These are phyloP conservation scores for Xeromyces bisporus DNA, from an alignment of 495 filamentous ascomycete species.

Conservation along the genomic window DNA sequence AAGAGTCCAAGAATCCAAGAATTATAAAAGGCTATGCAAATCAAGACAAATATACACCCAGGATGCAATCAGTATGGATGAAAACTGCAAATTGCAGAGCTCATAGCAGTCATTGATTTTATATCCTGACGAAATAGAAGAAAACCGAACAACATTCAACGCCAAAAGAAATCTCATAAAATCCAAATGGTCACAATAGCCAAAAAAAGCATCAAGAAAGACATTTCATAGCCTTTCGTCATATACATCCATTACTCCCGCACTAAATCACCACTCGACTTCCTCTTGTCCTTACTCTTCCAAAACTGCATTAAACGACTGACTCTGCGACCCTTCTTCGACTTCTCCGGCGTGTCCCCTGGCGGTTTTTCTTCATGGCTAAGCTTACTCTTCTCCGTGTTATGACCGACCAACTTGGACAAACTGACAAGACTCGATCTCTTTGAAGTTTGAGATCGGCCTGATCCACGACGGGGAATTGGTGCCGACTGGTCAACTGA, in stretches of 20 bases:
- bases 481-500: constrained; percentile 51
- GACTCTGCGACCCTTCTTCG: constrained; percentile 53
- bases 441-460: constrained; percentile 33
- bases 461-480: constrained; percentile 43
- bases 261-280: constrained; percentile 1
- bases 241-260: not conserved
- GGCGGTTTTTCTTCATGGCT: constrained; percentile 53
- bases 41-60: too few relatives aligned
- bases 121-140: too few relatives aligned
- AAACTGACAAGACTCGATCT: constrained; percentile 73
- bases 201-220: too few relatives aligned
- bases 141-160: too few relatives aligned
- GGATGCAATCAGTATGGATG: too few relatives aligned
- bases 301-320: constrained; percentile 76
- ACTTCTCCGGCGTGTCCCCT: constrained; percentile 37
- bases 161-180: too few relatives aligned
- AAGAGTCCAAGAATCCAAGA: too few relatives aligned
- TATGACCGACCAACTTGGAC: constrained; percentile 62
- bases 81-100: too few relatives aligned
- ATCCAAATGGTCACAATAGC: too few relatives aligned
- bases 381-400: constrained; percentile 66
- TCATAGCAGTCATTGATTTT: too few relatives aligned
- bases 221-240: too few relatives aligned
- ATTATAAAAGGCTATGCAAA: too few relatives aligned
- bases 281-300: constrained; percentile 42